Conservation (phyloP, 305 asterid genomes). For the Fraxinus ornus region DNA sequence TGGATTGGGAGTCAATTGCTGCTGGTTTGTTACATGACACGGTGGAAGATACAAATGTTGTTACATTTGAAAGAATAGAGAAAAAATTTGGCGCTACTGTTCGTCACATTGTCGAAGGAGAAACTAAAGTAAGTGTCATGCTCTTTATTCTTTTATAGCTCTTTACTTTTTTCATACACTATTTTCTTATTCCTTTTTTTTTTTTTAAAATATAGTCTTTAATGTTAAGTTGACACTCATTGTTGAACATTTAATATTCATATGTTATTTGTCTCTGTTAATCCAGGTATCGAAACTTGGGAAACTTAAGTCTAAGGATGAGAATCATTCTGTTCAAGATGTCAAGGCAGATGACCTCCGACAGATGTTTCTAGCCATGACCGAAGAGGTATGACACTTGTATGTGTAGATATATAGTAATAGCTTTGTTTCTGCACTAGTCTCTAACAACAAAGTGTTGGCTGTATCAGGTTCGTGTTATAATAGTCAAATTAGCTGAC, state of each 20-base stretch:
- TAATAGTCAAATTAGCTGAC: conserved; percentile 90
- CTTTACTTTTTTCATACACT: background rate
- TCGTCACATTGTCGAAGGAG: conserved; percentile 94
- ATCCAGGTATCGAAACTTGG: conserved; percentile 90
- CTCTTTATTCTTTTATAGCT: background rate
- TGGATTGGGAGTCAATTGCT: conserved; percentile 95
- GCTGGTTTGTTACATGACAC: conserved; percentile 97
- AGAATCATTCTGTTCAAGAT: conserved; percentile 77
- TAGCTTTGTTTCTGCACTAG: conserved; percentile 14
- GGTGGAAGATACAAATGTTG: conserved; percentile 83
- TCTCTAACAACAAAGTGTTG: conserved; percentile 21
- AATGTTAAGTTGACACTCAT: conserved; percentile 7
- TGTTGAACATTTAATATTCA: conserved; percentile 19
- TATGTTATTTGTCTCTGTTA: conserved; percentile 11
- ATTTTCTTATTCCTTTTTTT: background rate
- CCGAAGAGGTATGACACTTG: conserved; percentile 63
- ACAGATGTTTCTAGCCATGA: conserved; percentile 97
- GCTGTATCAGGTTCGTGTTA: conserved; percentile 80
- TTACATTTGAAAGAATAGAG: conserved; percentile 85
- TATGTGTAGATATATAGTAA: background rate
- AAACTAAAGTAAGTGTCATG: conserved; percentile 65
- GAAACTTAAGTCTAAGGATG: conserved; percentile 80
- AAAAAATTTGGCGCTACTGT: conserved; percentile 72
- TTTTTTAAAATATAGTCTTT: background rate
- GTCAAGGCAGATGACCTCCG: conserved; percentile 97